Conservation (phyloP, 106 monocot species). For the Apostasia shenzhenica region DNA sequence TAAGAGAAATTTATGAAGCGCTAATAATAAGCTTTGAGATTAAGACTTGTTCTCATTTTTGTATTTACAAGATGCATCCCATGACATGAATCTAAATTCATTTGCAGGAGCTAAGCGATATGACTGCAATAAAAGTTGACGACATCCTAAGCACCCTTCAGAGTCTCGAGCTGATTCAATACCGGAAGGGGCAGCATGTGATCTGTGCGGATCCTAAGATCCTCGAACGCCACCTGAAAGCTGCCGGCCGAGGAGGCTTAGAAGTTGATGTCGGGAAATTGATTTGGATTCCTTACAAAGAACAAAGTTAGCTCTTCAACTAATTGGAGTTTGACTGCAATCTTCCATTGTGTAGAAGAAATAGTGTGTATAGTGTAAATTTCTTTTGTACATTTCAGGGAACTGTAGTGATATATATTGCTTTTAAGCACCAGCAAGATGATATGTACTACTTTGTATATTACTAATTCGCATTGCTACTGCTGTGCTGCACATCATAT, state of each 20-base stretch:
- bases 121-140: slow-evolving; percentile 93
- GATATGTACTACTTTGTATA: too few species aligned
- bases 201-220: slow-evolving; percentile 96
- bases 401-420: too few species aligned
- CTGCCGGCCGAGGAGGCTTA: slow-evolving; percentile 80
- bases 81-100: background rate
- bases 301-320: slow-evolving; percentile 46
- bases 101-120: slow-evolving; percentile 84
- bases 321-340: background rate
- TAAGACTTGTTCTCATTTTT: background rate
- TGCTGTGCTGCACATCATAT: too few species aligned
- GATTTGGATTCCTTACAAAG: slow-evolving; percentile 99
- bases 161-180: slow-evolving; percentile 84
- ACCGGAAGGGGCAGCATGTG: slow-evolving; percentile 90
- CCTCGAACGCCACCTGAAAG: slow-evolving; percentile 94
- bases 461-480: too few species aligned
- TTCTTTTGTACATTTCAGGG: background rate
- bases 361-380: background rate
- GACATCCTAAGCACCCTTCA: slow-evolving; percentile 84
- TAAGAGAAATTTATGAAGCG: too few species aligned
- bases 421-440: too few species aligned
- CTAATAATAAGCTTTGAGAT: too few species aligned
- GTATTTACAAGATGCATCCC: background rate
- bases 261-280: slow-evolving; percentile 88
- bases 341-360: background rate